Evolutionary conservation across 2,329 filamentous ascomycete species (phyloP), one percentile per base, ranked within the genome.

Genomic region (Cladosporium sp.): DNA sequence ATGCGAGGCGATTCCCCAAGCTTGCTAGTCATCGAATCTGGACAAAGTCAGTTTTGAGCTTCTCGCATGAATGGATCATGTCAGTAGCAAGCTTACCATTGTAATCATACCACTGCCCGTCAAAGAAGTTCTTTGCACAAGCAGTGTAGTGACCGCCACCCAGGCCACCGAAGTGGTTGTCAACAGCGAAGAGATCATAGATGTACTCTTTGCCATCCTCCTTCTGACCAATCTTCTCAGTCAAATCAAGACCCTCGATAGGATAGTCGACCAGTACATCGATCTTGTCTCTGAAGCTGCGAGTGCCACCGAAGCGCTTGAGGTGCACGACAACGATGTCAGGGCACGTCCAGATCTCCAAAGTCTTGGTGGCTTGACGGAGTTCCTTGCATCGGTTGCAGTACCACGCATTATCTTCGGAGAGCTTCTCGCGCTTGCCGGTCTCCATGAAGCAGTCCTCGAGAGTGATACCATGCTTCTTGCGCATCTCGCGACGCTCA

Each of bases 111-210:
- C 94, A 99, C 72, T 89, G 80, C 58, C 83, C 83, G 68, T 96
- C 91, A 60, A 89, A 80, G 73, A 96, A 97, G 72, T 96, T 97
- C 77, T 91, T 92, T 37, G 91, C 92, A 72, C 87, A 92, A 25
- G 94, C 94, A 19, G 92, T 97, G 76, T 99, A 99, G 73, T 99
- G 94, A 0, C 94, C 94, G 40, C 94, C 94, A 59, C 91, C 91
- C 36, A 99, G 83, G 28, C 91, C 91, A 60, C 94, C 94, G 71
- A 89, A 96, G 73, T 99, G 94, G 70, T 96, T 93, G 73, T 99
- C 94, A 1, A 99, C 91, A 13, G 88, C 94, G 69, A 99, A 94
- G 32, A 99, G 79, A 71, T 99, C 94, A 69, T 97, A 99, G 10
- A 92, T 79, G 68, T 94, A 84, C 59, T 87, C 80, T 74, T 96